Base-by-base conservation (phyloP, 2,329 filamentous ascomycete species). In the Fusarium foetens region DNA sequence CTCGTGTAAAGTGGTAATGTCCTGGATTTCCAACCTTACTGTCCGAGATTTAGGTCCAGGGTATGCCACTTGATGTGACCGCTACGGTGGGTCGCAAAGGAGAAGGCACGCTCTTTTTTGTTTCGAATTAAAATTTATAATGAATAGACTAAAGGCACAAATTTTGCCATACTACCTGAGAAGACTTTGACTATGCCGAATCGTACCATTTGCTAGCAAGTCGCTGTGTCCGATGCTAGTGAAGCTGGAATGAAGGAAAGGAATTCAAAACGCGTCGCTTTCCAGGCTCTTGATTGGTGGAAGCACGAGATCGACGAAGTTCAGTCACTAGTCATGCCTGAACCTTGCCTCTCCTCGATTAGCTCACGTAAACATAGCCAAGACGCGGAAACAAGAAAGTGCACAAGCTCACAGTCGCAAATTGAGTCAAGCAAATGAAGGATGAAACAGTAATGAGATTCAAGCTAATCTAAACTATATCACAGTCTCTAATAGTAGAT, bases 381-480 rank as follows among this genome's bases (percentile, higher is more conserved):
- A 31, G 5, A 5, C 21, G 16, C 21, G n/a, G 23, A 23, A 21
- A 25, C 12, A 51, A 10, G 5, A 42, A 8, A 8, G 12, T 19
- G 4, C 1, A 33, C 16, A 23, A 16, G 17, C 7, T 14, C 48
- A n/a, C 23, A 21, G 25, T 31, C 14, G 12, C 45, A 14, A 23
- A 11, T 16, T 10, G 21, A 42, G 36, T 21, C 25, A 19, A 42
- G 36, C 14, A 31, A 42, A 9, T 33, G 14, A 33, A 25, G 16
- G 27, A 25, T 42, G 10, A 23, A 25, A 43, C 16, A 29, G 9
- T 25, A 23, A 43, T 54, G 38, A 55, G 38, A 55, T 55, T 55
- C 52, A 55, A 33, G 52, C 52, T 55, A 55, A 55, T 55, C 52
- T 55, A 43, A 55, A 55, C 52, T 43, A 55, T 55, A 43, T 33